A percentile compares a stretch with the other conserved stretches of the same genome.
Evolutionary conservation across 345 rosid genomes (phyloP).

Genomic region (Turritis glabra): DNA sequence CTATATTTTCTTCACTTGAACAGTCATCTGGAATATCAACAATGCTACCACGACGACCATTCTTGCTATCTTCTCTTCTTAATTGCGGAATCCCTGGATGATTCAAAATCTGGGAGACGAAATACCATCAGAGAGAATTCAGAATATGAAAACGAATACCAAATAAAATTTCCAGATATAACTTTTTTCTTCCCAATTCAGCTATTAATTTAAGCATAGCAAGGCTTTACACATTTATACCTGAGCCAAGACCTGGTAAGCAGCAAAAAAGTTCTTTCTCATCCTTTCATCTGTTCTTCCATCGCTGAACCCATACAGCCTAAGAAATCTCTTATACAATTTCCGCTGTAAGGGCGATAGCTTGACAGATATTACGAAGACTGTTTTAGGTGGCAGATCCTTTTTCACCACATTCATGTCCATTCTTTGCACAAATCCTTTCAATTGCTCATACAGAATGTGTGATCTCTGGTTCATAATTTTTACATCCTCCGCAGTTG

Average conservation of each 20-base stretch:
- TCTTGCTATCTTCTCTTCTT: conserved; percentile 74
- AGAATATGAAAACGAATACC: conserved; percentile 5
- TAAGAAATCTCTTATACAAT: conserved; percentile 92
- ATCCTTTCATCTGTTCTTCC: conserved; percentile 67
- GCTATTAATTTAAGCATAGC: conserved; percentile 7
- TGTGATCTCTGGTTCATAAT: conserved; percentile 99
- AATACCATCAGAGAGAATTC: conserved; percentile 15
- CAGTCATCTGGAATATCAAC: conserved; percentile 81
- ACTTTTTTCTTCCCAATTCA: background rate
- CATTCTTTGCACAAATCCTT: conserved; percentile 99
- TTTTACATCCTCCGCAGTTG: conserved; percentile 91
- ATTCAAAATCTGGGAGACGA: conserved; percentile 81
- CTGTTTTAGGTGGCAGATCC: conserved; percentile 99
- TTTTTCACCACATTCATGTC: conserved; percentile 97
- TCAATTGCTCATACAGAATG: conserved; percentile 91
- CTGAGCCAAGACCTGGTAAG: conserved; percentile 99
- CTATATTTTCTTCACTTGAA: conserved; percentile 95
- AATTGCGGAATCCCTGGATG: conserved; percentile 98
- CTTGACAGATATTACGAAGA: conserved; percentile 91
- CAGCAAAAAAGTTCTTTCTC: conserved; percentile 92
- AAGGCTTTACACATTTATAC: conserved; percentile 43
- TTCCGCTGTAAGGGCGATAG: conserved; percentile 91
- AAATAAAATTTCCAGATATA: background rate
- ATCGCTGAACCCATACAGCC: conserved; percentile 75
- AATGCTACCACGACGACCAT: conserved; percentile 63